phyloP scores from a whole-genome alignment of 2,329 filamentous ascomycete species.

The Lachnum nothofagi region DNA sequence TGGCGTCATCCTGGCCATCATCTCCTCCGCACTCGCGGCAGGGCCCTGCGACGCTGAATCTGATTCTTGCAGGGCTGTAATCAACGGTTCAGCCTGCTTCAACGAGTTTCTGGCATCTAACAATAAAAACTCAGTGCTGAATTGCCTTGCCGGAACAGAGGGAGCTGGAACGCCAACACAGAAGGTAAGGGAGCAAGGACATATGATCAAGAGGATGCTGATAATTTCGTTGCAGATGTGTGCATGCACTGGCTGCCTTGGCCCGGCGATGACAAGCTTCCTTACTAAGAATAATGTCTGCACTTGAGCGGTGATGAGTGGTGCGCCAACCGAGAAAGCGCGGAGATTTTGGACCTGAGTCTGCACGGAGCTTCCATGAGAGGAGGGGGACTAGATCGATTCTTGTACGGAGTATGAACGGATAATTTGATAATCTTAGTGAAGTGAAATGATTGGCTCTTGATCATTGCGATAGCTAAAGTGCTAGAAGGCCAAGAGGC shows the following conservation, averaged over 20 bases:
- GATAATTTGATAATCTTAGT: no score
- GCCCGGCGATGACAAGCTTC: constrained; percentile 8
- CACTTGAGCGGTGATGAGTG: neutral
- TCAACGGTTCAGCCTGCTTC: constrained; percentile 19
- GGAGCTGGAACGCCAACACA: constrained; percentile 12
- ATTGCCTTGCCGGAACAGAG: constrained; percentile 17
- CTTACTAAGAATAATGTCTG: constrained; percentile 11
- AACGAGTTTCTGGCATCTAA: constrained; percentile 13
- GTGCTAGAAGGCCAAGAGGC: no score
- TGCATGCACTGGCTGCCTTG: constrained; percentile 10
- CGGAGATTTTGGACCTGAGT: no score
- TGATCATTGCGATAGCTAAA: no score
- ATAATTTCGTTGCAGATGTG: constrained; percentile 8
- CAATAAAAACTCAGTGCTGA: constrained; percentile 13
- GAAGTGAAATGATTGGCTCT: no score
- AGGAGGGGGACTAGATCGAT: no score
- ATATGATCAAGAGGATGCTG: neutral
- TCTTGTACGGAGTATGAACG: no score
- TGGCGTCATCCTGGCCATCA: constrained; percentile 2
- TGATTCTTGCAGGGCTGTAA: constrained; percentile 19
- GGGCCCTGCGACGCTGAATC: constrained; percentile 11
- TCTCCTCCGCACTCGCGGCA: constrained; percentile 1
- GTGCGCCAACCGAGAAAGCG: no score
- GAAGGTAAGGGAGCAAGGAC: constrained; percentile 12
- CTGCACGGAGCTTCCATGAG: no score